These are phyloP conservation scores for Thamnidium elegans DNA, from an alignment of 192 early-diverging fungal genomes.

Conservation along the genomic window DNA sequence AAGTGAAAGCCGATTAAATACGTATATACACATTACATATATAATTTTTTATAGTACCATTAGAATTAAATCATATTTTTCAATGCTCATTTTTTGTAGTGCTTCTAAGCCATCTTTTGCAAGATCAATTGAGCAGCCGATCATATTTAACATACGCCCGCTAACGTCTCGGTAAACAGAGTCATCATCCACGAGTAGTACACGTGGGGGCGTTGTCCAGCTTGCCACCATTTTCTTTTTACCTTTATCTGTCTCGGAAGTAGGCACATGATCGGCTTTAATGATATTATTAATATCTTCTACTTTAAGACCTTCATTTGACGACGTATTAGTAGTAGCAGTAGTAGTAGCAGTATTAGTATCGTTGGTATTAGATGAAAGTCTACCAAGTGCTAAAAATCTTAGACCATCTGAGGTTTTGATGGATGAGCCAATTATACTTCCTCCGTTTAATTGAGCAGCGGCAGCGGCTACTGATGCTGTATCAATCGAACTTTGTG, in stretches of 20 bases:
- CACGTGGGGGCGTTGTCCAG: conserved; percentile 37
- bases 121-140: conserved; percentile 68
- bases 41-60: conserved; percentile 46
- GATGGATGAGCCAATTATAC: conserved; percentile 16
- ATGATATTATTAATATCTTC: background rate
- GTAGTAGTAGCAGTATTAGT: background rate
- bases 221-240: conserved; percentile 11
- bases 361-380: background rate
- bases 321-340: background rate
- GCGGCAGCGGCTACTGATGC: conserved; percentile 22
- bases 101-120: conserved; percentile 69
- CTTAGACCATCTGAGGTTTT: conserved; percentile 20
- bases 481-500: conserved; percentile 5
- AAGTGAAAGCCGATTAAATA: background rate
- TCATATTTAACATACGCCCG: conserved; percentile 54
- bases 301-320: background rate
- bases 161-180: conserved; percentile 54
- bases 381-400: conserved; percentile 12
- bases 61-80: conserved; percentile 74
- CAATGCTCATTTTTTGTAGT: conserved; percentile 53
- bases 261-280: background rate
- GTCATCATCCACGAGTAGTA: conserved; percentile 74
- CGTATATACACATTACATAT: background rate
- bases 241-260: background rate
- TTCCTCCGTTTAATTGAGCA: conserved; percentile 20